Conservation (phyloP, 2,329 filamentous ascomycete genomes). For the Rhinocladiella mackenziei region DNA sequence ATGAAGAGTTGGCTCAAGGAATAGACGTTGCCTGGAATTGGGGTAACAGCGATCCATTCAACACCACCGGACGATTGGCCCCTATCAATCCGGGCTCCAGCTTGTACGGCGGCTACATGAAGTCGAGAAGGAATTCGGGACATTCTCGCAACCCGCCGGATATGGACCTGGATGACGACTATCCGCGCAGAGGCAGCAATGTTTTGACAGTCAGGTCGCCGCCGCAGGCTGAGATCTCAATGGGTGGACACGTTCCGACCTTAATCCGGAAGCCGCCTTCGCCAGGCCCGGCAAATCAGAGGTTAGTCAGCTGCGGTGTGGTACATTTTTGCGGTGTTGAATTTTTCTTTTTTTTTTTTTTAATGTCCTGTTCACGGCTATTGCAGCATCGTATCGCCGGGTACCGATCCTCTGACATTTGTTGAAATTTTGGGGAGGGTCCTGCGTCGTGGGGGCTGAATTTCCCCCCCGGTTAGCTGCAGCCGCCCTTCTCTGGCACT, state of each 20-base stretch:
- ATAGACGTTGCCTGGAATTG: conserved; percentile 62
- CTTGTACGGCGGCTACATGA: conserved; percentile 45
- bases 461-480: conserved; percentile 7
- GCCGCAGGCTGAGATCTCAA: conserved; percentile 15
- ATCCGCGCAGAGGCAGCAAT: conserved; percentile 34
- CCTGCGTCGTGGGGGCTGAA: conserved; percentile 19
- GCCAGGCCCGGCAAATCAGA: conserved; percentile 24
- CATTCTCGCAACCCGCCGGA: conserved; percentile 32
- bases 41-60: conserved; percentile 54
- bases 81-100: conserved; percentile 50
- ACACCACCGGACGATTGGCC: conserved; percentile 34
- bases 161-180: conserved; percentile 39
- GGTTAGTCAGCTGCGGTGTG: conserved; percentile 23
- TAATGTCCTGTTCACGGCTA: no score
- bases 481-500: conserved; percentile 5
- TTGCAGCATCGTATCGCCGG: no score
- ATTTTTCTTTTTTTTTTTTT: no score
- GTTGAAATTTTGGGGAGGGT: no score
- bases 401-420: no score
- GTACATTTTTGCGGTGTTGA: no score
- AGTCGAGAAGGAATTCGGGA: conserved; percentile 29
- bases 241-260: conserved; percentile 73
- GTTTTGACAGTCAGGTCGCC: conserved; percentile 30
- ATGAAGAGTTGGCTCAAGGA: conserved; percentile 54
- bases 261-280: conserved; percentile 23